A percentile compares a stretch with the other conserved stretches of the same genome.
Evolutionary conservation across 345 rosid species (phyloP).

Genomic region (Brassica cretica): DNA sequence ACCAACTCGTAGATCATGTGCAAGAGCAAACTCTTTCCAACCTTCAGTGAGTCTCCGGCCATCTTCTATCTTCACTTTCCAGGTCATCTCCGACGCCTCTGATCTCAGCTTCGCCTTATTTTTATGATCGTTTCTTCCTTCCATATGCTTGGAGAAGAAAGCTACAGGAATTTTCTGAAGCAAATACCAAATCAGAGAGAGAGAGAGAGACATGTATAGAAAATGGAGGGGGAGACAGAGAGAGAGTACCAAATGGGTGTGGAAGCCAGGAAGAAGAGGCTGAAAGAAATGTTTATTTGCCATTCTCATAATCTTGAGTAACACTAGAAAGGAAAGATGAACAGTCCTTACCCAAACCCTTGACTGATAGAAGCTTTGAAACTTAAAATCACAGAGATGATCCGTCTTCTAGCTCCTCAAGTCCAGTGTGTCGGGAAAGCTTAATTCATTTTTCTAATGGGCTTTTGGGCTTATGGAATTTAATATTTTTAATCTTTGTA

Average conservation of each 20-base stretch:
- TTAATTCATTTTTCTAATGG: neutral
- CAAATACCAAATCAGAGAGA: neutral
- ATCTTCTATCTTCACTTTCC: constrained; percentile 33
- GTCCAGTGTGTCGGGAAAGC: neutral
- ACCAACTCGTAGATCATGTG: constrained; percentile 18
- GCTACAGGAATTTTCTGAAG: constrained; percentile 21
- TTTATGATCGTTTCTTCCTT: neutral
- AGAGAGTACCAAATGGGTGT: constrained; percentile 9
- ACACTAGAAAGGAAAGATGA: neutral
- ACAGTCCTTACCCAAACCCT: neutral
- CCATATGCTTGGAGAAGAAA: constrained; percentile 2
- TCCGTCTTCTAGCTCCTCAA: neutral
- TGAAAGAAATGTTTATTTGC: constrained; percentile 10
- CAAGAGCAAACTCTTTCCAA: constrained; percentile 26
- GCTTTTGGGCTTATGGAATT: neutral
- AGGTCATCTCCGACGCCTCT: constrained; percentile 1
- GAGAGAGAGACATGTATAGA: neutral
- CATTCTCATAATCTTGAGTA: neutral
- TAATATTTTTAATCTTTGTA: too few species aligned
- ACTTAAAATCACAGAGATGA: neutral
- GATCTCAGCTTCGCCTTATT: neutral
- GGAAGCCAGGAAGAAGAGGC: constrained; percentile 25
- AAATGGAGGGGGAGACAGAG: too few species aligned
- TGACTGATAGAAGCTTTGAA: neutral
- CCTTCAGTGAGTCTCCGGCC: constrained; percentile 23